Conservation (phyloP, 116 monocot genomes). For the Cymodocea nodosa region DNA sequence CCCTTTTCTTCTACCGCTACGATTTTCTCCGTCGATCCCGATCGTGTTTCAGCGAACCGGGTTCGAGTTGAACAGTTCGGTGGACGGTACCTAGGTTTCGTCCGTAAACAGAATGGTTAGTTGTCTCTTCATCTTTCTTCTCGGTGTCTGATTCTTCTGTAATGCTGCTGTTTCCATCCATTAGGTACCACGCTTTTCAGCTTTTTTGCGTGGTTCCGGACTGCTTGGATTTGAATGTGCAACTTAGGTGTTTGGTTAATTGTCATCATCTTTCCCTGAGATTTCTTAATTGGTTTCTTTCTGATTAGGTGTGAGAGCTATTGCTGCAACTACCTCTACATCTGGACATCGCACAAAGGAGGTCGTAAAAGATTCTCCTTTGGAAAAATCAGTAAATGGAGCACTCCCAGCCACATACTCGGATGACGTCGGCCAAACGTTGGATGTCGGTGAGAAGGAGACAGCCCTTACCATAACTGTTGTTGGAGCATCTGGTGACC, state of each 20-base stretch:
- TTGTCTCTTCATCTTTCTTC: neutral
- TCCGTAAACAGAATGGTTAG: constrained; percentile 23
- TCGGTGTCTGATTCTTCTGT: too few species aligned
- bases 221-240: too few species aligned
- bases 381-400: constrained; percentile 41
- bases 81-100: constrained; percentile 6
- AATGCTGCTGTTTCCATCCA: too few species aligned
- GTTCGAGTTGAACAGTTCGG: neutral
- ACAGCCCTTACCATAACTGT: constrained; percentile 73
- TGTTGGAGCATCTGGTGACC: constrained; percentile 86
- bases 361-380: constrained; percentile 5
- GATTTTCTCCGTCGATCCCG: neutral
- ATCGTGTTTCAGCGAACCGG: neutral
- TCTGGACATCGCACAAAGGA: neutral
- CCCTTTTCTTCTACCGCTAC: neutral
- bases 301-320: constrained; percentile 10
- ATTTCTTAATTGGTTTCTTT: neutral
- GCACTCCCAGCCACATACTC: constrained; percentile 12
- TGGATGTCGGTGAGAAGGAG: constrained; percentile 14
- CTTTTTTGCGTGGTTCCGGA: too few species aligned
- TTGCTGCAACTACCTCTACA: constrained; percentile 7
- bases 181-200: too few species aligned
- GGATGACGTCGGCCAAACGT: constrained; percentile 11
- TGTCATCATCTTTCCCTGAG: too few species aligned
- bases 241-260: too few species aligned